Percentiles rank a stretch among this genome's conserved stretches.
phyloP scores from a whole-genome alignment of 2,329 filamentous ascomycete species.

The Exophiala aquamarina region DNA sequence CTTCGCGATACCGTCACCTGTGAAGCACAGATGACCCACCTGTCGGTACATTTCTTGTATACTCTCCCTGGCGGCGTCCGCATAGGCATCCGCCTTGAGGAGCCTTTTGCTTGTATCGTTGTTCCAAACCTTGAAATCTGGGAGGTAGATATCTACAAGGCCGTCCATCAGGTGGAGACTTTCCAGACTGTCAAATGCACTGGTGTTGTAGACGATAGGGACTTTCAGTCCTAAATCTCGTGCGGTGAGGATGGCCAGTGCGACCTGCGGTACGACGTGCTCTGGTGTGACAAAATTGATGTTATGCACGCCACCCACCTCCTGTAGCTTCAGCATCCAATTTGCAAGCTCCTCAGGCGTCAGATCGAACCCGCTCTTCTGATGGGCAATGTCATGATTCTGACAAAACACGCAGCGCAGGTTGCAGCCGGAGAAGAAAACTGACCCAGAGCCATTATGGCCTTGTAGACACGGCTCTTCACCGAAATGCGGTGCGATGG shows the following conservation, averaged over 20 bases:
- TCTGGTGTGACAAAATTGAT: slow-evolving; percentile 87
- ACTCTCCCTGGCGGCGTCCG: slow-evolving; percentile 69
- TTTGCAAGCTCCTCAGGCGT: slow-evolving; percentile 75
- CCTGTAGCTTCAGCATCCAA: slow-evolving; percentile 81
- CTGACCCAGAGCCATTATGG: slow-evolving; percentile 74
- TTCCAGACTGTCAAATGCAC: slow-evolving; percentile 72
- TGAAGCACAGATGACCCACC: slow-evolving; percentile 81
- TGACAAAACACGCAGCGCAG: slow-evolving; percentile 73
- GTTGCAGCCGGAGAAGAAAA: slow-evolving; percentile 80
- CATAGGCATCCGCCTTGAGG: slow-evolving; percentile 77
- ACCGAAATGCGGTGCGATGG: slow-evolving; percentile 82
- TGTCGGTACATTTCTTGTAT: slow-evolving; percentile 78
- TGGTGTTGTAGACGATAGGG: slow-evolving; percentile 83
- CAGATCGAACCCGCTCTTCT: slow-evolving; percentile 76
- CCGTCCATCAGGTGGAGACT: slow-evolving; percentile 74
- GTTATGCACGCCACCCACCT: slow-evolving; percentile 79
- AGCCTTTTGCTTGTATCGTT: slow-evolving; percentile 65
- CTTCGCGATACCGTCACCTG: slow-evolving; percentile 76
- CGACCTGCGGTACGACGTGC: slow-evolving; percentile 82
- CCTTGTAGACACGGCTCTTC: slow-evolving; percentile 84
- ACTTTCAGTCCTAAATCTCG: slow-evolving; percentile 67
- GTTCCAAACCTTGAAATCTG: slow-evolving; percentile 84
- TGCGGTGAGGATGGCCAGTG: slow-evolving; percentile 71
- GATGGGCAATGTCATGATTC: slow-evolving; percentile 80
- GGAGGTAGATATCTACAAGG: slow-evolving; percentile 81